A percentile compares a stretch with the other conserved stretches of the same genome.
Evolutionary conservation across 176 grass and related monocot genomes (phyloP).

Genomic region (Raddia distichophylla): DNA sequence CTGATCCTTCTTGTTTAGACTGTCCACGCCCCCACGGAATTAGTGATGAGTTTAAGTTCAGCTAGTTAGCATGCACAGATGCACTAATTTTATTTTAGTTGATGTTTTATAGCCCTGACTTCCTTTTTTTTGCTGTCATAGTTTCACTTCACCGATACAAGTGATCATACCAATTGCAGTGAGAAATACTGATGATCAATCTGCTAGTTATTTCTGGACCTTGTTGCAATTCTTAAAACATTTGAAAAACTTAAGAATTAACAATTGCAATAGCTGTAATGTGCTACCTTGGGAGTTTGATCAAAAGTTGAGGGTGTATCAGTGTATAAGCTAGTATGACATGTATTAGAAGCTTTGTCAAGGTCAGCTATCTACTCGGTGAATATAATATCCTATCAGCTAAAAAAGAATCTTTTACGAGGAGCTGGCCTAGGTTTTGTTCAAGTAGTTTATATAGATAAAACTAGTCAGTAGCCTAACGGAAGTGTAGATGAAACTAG

Average conservation of each 20-base stretch:
- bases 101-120: not conserved
- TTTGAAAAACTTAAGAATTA: not conserved
- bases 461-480: no score
- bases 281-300: no score
- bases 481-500: not conserved
- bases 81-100: not conserved
- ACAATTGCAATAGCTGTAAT: not conserved
- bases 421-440: no score
- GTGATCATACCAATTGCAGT: no score
- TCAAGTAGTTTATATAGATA: not conserved
- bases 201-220: no score
- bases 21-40: no score
- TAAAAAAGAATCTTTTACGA: not conserved
- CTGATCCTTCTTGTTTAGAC: no score
- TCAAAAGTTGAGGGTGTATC: not conserved
- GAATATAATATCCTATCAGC: not conserved
- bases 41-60: not conserved
- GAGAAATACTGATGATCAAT: no score
- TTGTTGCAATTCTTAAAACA: not conserved
- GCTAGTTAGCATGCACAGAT: not conserved
- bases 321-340: not conserved
- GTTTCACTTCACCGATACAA: not conserved
- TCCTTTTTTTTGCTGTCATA: not conserved
- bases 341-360: not conserved
- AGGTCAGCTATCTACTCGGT: not conserved